phyloP scores from a whole-genome alignment of 768 basidiomycete genomes.

The Astraeus odoratus region DNA sequence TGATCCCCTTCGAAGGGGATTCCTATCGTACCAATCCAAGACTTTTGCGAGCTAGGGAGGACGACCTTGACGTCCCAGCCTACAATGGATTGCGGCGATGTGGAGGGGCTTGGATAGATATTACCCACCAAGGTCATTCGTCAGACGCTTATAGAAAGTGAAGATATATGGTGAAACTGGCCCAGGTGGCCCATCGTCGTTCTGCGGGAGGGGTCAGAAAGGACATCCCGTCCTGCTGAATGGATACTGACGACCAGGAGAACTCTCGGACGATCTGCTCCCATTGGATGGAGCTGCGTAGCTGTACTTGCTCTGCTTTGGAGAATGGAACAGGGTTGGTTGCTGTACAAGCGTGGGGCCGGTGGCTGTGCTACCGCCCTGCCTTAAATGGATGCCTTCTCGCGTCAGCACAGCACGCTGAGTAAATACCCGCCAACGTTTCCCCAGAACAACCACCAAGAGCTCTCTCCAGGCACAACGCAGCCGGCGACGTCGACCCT shows the following conservation, averaged over 20 bases:
- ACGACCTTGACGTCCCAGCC: constrained; percentile 81
- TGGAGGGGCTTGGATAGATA: too few relatives aligned
- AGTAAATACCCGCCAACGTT: too few relatives aligned
- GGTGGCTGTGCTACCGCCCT: too few relatives aligned
- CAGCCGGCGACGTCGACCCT: neutral
- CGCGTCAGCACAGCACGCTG: too few relatives aligned
- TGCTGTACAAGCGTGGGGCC: neutral
- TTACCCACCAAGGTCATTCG: constrained; percentile 47
- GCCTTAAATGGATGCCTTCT: neutral
- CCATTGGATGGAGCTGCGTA: neutral
- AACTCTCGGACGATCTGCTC: constrained; percentile 21
- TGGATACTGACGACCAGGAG: constrained; percentile 37
- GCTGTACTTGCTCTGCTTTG: neutral
- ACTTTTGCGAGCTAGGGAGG: constrained; percentile 74
- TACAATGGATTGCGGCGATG: constrained; percentile 17
- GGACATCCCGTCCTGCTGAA: neutral
- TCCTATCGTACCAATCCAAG: constrained; percentile 66
- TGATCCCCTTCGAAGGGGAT: neutral
- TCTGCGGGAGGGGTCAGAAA: constrained; percentile 35
- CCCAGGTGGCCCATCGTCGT: constrained; percentile 80
- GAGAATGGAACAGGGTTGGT: neutral
- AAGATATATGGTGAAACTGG: constrained; percentile 70
- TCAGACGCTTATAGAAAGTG: constrained; percentile 59
- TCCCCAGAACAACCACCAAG: too few relatives aligned
- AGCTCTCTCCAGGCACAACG: too few relatives aligned